phyloP scores from a whole-genome alignment of 495 filamentous ascomycete species.

The Xylaria grammica region DNA sequence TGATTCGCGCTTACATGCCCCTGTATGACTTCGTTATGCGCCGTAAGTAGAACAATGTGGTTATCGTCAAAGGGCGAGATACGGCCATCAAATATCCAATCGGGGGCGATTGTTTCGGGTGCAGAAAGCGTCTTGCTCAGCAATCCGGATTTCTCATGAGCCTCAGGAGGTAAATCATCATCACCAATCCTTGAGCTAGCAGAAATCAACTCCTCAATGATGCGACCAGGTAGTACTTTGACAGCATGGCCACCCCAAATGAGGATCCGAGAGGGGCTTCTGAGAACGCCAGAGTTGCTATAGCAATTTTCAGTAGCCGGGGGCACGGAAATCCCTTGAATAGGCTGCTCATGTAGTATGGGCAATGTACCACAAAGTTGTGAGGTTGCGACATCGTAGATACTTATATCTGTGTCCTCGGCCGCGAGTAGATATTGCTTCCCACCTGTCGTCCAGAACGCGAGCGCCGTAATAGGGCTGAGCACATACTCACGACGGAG shows the following conservation, averaged over 20 bases:
- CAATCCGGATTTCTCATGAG: not conserved
- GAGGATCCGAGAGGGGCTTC: constrained; percentile 36
- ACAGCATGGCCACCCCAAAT: constrained; percentile 63
- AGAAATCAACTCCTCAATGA: constrained; percentile 31
- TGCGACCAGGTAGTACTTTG: constrained; percentile 30
- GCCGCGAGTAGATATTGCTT: constrained; percentile 65
- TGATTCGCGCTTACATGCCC: constrained; percentile 30
- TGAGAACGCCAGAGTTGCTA: not conserved
- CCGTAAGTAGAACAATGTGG: constrained; percentile 66
- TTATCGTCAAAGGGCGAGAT: constrained; percentile 46
- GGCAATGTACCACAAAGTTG: constrained; percentile 44
- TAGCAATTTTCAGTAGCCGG: constrained; percentile 12
- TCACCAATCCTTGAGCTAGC: constrained; percentile 9
- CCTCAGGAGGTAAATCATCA: not conserved
- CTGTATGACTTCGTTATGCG: constrained; percentile 76
- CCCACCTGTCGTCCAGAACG: constrained; percentile 44
- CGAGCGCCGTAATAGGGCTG: constrained; percentile 64
- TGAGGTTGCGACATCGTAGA: constrained; percentile 54
- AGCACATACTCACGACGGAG: constrained; percentile 46
- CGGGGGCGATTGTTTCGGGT: constrained; percentile 53
- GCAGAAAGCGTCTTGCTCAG: not conserved
- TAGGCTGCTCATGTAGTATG: constrained; percentile 66
- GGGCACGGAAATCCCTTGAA: constrained; percentile 69
- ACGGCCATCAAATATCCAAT: constrained; percentile 86
- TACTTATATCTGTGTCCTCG: constrained; percentile 74